A percentile compares a stretch with the other conserved stretches of the same genome.
Evolutionary conservation across 495 filamentous ascomycete species (phyloP).

Genomic region (Talaromyces liani): DNA sequence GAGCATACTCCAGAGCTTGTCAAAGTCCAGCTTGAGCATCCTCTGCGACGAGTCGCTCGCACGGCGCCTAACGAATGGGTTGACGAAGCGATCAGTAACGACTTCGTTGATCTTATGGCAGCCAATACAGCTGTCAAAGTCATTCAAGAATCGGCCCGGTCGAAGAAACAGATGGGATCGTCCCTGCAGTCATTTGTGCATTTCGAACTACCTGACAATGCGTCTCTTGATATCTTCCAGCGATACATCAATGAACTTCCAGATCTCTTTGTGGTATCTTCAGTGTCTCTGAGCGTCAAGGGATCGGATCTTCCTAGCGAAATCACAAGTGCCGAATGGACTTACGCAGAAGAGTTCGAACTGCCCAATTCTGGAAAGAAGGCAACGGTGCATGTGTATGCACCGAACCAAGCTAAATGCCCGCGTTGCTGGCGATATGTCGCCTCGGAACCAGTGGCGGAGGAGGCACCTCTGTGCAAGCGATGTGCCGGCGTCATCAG

Average conservation of each 20-base stretch:
- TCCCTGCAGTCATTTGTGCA: conserved; percentile 65
- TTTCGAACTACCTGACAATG: conserved; percentile 26
- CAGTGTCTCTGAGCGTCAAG: conserved; percentile 42
- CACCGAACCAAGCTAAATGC: conserved; percentile 67
- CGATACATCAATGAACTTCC: conserved; percentile 57
- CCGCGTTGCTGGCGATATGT: conserved; percentile 82
- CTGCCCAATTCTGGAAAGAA: conserved; percentile 27
- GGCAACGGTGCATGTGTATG: conserved; percentile 53
- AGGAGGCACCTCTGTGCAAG: conserved; percentile 57
- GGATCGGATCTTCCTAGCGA: conserved; percentile 18
- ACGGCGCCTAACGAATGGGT: conserved; percentile 28
- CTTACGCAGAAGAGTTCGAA: conserved; percentile 47
- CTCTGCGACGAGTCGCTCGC: conserved; percentile 30
- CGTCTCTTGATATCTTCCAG: conserved; percentile 31
- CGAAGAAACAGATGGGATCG: conserved; percentile 59
- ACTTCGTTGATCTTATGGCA: conserved; percentile 51
- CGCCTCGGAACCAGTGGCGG: conserved; percentile 31
- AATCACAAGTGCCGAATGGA: conserved; percentile 41
- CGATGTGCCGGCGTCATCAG: conserved; percentile 50
- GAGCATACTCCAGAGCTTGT: conserved; percentile 60
- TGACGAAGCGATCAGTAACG: conserved; percentile 28
- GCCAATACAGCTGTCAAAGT: conserved; percentile 57
- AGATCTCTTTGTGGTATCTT: conserved; percentile 70
- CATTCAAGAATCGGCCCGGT: conserved; percentile 60
- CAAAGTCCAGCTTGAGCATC: conserved; percentile 41